Evolutionary conservation across 768 basidiomycete genomes (phyloP), one percentile per base, ranked within the genome.

Genomic region (Trametes elegans): DNA sequence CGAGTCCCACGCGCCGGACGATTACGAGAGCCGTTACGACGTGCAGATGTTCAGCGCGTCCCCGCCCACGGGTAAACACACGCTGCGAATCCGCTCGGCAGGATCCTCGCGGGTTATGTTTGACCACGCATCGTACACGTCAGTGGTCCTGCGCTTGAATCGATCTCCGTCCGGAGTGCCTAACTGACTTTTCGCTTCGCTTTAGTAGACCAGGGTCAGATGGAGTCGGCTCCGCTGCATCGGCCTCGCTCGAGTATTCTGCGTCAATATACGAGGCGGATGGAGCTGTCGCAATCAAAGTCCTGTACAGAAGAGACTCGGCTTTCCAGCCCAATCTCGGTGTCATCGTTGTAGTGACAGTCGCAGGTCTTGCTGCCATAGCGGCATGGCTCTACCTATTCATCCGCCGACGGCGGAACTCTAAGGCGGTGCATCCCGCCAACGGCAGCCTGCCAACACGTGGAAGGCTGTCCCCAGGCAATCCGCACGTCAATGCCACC

Each of bases 101-200:
- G 47, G 48, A 7, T 49, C 44, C 41, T 49, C 47, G 41, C 47
- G 49, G 1, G 46, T 50, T 42, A 21, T 57, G 42, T 57, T 57
- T 19, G 43, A 50, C 31, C 51, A 57, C 23, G 55, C 43, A n/a
- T 16, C 27, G 21, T 57, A 57, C 21, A 57, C 49, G 55, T 57
- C 50, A 38, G 55, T 57, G n/a, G n/a, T n/a, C n/a, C 13, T 18
- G 16, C 18, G 8, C 2, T 18, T 23, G n/a, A n/a, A n/a, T n/a
- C n/a, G n/a, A n/a, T n/a, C n/a, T n/a, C n/a, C n/a, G n/a, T n/a
- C n/a, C n/a, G n/a, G n/a, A n/a, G n/a, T n/a, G n/a, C n/a, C n/a
- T n/a, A n/a, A n/a, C n/a, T n/a, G n/a, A 13, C n/a, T 47, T 43
- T 11, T 35, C 23, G 24, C 23, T 35, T 35, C 23, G 16, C 19